Evolutionary conservation across 768 basidiomycete genomes (phyloP).

Genomic region (Agrocybe chaxingu): DNA sequence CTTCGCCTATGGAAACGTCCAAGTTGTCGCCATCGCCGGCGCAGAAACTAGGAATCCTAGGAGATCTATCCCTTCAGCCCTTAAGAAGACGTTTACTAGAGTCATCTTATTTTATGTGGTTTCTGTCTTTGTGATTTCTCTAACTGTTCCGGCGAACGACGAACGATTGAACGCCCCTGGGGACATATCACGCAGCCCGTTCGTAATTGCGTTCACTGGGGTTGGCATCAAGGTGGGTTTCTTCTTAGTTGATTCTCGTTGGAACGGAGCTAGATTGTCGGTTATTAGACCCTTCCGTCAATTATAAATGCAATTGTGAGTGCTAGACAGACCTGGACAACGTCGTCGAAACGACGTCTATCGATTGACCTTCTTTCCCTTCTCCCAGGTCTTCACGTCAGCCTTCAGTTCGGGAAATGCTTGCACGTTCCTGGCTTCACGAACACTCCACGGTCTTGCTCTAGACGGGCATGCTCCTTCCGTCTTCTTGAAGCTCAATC

Average conservation of each 20-base stretch:
- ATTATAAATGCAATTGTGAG: conserved; percentile 53
- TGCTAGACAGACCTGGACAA: neutral
- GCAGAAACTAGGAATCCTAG: conserved; percentile 66
- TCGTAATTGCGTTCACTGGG: conserved; percentile 65
- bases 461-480: conserved; percentile 34
- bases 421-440: conserved; percentile 41
- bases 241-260: neutral
- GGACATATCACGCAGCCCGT: conserved; percentile 59
- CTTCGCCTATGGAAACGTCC: conserved; percentile 67
- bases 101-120: conserved; percentile 43
- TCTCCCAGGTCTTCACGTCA: conserved; percentile 39
- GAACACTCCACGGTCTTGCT: conserved; percentile 37
- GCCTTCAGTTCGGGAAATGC: conserved; percentile 61
- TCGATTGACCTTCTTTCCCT: neutral
- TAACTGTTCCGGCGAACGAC: conserved; percentile 66
- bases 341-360: neutral
- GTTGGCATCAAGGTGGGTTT: conserved; percentile 53
- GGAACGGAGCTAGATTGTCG: neutral
- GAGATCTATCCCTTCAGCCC: conserved; percentile 61
- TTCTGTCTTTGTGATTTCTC: conserved; percentile 59
- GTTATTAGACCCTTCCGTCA: conserved; percentile 26
- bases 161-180: conserved; percentile 22
- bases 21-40: conserved; percentile 36
- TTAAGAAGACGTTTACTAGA: conserved; percentile 48
- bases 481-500: conserved; percentile 27